Evolutionary conservation across 2,329 filamentous ascomycete species (phyloP), one percentile per base, ranked within the genome.

Genomic region (Colletotrichum sp.): DNA sequence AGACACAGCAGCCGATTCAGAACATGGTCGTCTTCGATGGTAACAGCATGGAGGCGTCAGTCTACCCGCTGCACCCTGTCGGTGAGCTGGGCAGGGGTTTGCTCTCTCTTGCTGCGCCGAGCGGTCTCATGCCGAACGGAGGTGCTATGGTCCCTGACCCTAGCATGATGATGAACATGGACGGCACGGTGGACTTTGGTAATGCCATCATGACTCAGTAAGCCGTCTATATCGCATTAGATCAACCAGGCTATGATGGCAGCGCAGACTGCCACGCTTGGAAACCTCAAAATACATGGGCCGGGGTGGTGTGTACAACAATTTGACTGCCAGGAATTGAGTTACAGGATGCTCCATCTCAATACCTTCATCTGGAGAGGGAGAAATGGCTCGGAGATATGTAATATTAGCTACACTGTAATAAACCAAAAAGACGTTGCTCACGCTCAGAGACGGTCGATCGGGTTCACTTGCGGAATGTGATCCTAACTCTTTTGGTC

Each of bases 11-110:
- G 84, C 97, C 97, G 1, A 94, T 99, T 57, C 97, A 99, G 86
- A 99, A 99, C 84, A 92, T 98, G 83, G 91, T 98, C 66, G 88
- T 99, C 24, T 98, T 99, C 81, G 96, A 99, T 83, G 96, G 96
- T 16, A 94, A 95, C 79, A 91, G 90, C 61, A 94, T 95, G 84
- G 91, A 94, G 78, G 95, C 94, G 0, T 92, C 92, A 3, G 93
- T 97, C 78, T 98, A 97, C 82, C 90, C 95, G 3, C 88, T 99
- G 57, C 95, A 98, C 82, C 95, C 95, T 0, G 90, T 92, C 71
- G 90, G 90, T 30, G 82, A 82, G 26, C 86, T 93, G 15, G 92
- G 91, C 57, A 83, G 85, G 28, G 85, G 83, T 24, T 85, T 90
- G 78, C 85, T 92, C 30, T 84, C 84, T 12, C 77, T 82, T 3